Evolutionary conservation across 2,329 filamentous ascomycete species (phyloP).

Genomic region (Monilinia polystroma): DNA sequence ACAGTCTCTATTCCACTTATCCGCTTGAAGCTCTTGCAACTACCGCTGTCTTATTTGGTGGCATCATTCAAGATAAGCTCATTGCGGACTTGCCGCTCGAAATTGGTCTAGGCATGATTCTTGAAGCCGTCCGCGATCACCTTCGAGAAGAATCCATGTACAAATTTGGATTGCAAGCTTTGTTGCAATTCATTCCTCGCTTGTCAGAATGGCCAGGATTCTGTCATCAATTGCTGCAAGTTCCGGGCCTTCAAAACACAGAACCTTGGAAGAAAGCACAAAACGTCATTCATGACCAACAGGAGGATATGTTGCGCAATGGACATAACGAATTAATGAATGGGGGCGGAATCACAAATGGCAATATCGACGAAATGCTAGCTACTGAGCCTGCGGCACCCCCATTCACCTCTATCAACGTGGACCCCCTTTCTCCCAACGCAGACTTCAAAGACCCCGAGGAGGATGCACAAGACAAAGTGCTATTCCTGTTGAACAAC

Average conservation of each 20-base stretch:
- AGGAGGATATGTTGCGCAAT: slow-evolving; percentile 57
- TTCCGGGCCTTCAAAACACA: slow-evolving; percentile 78
- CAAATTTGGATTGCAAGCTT: slow-evolving; percentile 93
- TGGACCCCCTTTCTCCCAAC: slow-evolving; percentile 65
- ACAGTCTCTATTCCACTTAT: slow-evolving; percentile 91
- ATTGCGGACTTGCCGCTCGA: slow-evolving; percentile 88
- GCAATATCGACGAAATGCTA: slow-evolving; percentile 63
- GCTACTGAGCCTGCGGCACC: slow-evolving; percentile 60
- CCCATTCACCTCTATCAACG: slow-evolving; percentile 75
- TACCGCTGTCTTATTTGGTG: slow-evolving; percentile 93
- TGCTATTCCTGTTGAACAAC: slow-evolving; percentile 95
- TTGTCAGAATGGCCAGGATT: slow-evolving; percentile 95
- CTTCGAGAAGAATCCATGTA: slow-evolving; percentile 87
- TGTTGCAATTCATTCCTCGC: slow-evolving; percentile 81
- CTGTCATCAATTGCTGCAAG: slow-evolving; percentile 79
- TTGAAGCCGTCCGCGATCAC: slow-evolving; percentile 91
- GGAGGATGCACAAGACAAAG: slow-evolving; percentile 84
- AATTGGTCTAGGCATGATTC: slow-evolving; percentile 93
- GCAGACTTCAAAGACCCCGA: slow-evolving; percentile 77
- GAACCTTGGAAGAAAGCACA: slow-evolving; percentile 82
- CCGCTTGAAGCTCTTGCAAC: slow-evolving; percentile 94
- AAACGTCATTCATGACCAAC: slow-evolving; percentile 70
- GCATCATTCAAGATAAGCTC: slow-evolving; percentile 90
- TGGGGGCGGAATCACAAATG: slow-evolving; percentile 63
- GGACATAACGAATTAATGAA: slow-evolving; percentile 45